A percentile compares a stretch with the other conserved stretches of the same genome.
phyloP scores from a whole-genome alignment of 1,284 basidiomycete genomes.

The Irpex sp. region DNA sequence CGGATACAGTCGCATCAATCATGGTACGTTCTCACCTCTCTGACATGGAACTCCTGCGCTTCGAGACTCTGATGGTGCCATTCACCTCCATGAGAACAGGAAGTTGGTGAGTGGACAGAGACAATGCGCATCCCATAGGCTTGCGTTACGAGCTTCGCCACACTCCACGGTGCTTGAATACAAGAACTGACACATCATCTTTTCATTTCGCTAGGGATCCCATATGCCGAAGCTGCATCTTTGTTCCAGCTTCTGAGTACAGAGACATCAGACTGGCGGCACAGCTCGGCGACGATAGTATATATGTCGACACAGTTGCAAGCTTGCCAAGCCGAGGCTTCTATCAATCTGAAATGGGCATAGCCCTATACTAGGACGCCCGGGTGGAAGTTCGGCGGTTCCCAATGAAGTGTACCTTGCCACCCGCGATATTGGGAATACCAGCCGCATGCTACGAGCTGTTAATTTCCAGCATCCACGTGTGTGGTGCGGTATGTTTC shows the following conservation, averaged over 20 bases:
- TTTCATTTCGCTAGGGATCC: constrained; percentile 2
- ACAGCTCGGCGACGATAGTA: background rate
- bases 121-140: constrained; percentile 1
- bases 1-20: constrained; percentile 15
- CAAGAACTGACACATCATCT: constrained; percentile 1
- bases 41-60: constrained; percentile 8
- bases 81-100: constrained; percentile 9
- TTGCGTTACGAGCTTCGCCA: background rate
- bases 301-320: background rate
- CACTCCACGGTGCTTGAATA: constrained; percentile 4
- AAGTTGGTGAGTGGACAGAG: background rate
- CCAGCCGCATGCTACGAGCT: constrained; percentile 22
- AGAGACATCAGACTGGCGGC: background rate
- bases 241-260: background rate
- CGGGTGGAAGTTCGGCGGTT: constrained; percentile 30
- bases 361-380: constrained; percentile 15
- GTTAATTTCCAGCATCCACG: constrained; percentile 21
- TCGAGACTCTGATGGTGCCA: constrained; percentile 8
- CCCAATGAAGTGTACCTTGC: constrained; percentile 20
- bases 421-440: constrained; percentile 13
- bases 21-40: constrained; percentile 13
- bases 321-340: constrained; percentile 7
- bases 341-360: constrained; percentile 12
- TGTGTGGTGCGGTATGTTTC: constrained; percentile 15
- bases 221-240: constrained; percentile 3